A percentile compares a stretch with the other conserved stretches of the same genome.
Conservation (phyloP, 495 filamentous ascomycete species). For the Extremus antarcticus region DNA sequence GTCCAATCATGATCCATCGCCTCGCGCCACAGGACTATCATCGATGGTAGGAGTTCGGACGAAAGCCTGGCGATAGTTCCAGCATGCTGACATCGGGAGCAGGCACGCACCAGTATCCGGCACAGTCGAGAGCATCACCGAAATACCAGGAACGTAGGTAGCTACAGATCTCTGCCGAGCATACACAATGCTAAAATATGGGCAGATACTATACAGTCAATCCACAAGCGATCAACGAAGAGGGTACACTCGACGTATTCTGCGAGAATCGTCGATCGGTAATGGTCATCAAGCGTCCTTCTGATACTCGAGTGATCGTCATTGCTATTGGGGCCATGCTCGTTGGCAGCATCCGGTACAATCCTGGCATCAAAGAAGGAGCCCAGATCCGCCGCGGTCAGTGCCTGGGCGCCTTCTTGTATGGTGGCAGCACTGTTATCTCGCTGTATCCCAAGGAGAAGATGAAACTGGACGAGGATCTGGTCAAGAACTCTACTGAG, state of each 20-base stretch:
- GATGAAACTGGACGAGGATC: slow-evolving; percentile 19
- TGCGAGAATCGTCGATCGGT: slow-evolving; percentile 35
- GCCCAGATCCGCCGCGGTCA: slow-evolving; percentile 16
- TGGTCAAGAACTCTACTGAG: slow-evolving; percentile 21
- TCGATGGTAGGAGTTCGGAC: slow-evolving; percentile 9
- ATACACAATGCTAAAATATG: too few relatives aligned
- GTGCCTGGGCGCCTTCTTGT: slow-evolving; percentile 22
- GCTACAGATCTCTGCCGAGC: not conserved
- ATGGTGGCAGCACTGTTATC: slow-evolving; percentile 23
- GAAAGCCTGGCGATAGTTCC: too few relatives aligned
- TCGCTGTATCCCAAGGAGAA: slow-evolving; percentile 16
- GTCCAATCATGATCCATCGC: slow-evolving; percentile 19
- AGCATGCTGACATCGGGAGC: not conserved
- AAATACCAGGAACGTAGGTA: slow-evolving; percentile 17
- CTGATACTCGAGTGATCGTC: slow-evolving; percentile 29
- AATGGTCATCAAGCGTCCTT: slow-evolving; percentile 30
- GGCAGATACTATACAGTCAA: slow-evolving; percentile 33
- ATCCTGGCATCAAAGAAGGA: slow-evolving; percentile 24
- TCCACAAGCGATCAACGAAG: slow-evolving; percentile 37
- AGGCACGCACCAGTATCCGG: slow-evolving; percentile 20
- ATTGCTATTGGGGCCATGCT: slow-evolving; percentile 37
- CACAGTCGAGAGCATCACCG: slow-evolving; percentile 11
- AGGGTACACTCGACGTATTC: slow-evolving; percentile 35
- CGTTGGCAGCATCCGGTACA: slow-evolving; percentile 35
- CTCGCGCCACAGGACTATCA: slow-evolving; percentile 25